A percentile compares a stretch with the other conserved stretches of the same genome.
Evolutionary conservation across 1,284 basidiomycete genomes (phyloP).

Genomic region (Austroboletus niveus): DNA sequence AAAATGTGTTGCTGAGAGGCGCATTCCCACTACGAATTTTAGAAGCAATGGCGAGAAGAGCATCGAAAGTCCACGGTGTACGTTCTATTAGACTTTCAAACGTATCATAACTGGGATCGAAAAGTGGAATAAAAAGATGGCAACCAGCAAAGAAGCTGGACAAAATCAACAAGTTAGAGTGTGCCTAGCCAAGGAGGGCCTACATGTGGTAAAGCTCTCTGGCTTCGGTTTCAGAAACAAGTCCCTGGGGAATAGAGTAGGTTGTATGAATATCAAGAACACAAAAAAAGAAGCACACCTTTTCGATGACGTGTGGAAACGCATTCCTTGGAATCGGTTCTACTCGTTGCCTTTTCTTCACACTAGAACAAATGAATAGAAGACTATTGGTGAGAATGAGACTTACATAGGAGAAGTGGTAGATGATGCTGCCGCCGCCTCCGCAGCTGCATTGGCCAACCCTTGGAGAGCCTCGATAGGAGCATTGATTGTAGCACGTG

Average conservation of each 20-base stretch:
- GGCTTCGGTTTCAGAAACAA: constrained; percentile 75
- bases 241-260: constrained; percentile 47
- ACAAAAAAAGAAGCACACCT: constrained; percentile 41
- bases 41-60: constrained; percentile 85
- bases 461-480: constrained; percentile 93
- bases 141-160: constrained; percentile 91
- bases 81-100: constrained; percentile 88
- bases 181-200: constrained; percentile 17
- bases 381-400: constrained; percentile 14
- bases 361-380: constrained; percentile 40
- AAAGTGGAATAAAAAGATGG: constrained; percentile 91
- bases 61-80: constrained; percentile 90
- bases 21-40: constrained; percentile 90
- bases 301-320: constrained; percentile 82
- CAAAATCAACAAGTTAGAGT: constrained; percentile 17
- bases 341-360: constrained; percentile 83
- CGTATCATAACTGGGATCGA: constrained; percentile 87
- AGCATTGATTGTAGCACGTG: constrained; percentile 78
- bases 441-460: constrained; percentile 89
- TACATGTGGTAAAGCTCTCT: constrained; percentile 83
- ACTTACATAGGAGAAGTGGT: constrained; percentile 31
- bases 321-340: constrained; percentile 85
- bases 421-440: constrained; percentile 77
- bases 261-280: constrained; percentile 1
- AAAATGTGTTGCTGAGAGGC: constrained; percentile 80